Base-by-base conservation (phyloP, 257 asterid genomes). In the Jasminum sambac region DNA sequence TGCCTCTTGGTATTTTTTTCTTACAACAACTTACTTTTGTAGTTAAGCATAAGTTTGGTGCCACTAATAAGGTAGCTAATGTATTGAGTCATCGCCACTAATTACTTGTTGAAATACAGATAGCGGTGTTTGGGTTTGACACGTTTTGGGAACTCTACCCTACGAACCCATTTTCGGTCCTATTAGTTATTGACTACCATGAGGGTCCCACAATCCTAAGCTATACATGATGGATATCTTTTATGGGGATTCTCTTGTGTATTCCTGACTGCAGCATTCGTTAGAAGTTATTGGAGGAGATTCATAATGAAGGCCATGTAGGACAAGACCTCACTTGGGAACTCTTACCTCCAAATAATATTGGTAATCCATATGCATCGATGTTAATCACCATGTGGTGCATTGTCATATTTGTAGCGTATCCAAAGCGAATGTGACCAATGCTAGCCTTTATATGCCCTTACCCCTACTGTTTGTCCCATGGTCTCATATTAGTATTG, bases 271-370 rank as follows among this genome's bases (percentile, higher is more conserved):
- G 36, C 4, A 30, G 36, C 36, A 1, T 23, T 36, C 48, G 17
- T 5, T 63, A 8, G 10, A 30, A 57, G 36, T 48, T 8, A 34
- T 68, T 17, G 2, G 64, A 68, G 13, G 72, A 68, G 5, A 30
- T 68, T n/a, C 72, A 68, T 6, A 68, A n/a, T 21, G 52, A 63
- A 10, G 69, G 50, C 4, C 69, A 71, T 65, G 65, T 73, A 21
- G 77, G 77, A 26, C 30, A 25, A 3, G 77, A 66, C 23, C 58
- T 66, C 30, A 40, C 77, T 17, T 23, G 26, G 37, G 36, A 48
- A 0, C 41, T 67, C 11, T 40, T 74, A 0, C n/a, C n/a, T 59
- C 68, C 4, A 43, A 58, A 6, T 43, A 21, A 11, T 74, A 44
- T 26, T 74, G 7, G 30, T 74, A 26, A 64, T 64, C 63, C 26